phyloP scores from a whole-genome alignment of 2,329 filamentous ascomycete species.

The Pyricularia pennisetigena region DNA sequence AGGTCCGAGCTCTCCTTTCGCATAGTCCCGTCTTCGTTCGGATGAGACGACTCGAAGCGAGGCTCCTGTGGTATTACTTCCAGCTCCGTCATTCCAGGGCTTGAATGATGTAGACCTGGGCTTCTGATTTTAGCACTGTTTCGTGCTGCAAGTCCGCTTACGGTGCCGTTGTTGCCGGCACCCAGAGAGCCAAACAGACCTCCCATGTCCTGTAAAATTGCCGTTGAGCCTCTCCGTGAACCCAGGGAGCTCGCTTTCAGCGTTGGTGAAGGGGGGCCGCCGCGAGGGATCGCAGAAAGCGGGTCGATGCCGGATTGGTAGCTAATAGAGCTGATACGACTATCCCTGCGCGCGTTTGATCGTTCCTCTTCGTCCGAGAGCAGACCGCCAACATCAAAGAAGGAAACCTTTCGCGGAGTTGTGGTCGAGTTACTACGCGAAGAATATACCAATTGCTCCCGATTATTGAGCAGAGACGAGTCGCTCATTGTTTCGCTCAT shows the following conservation, averaged over 20 bases:
- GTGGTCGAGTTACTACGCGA: constrained; percentile 27
- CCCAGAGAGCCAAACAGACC: constrained; percentile 36
- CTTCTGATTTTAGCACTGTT: neutral
- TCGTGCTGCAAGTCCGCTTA: neutral
- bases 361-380: constrained; percentile 34
- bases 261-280: constrained; percentile 26
- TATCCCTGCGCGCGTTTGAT: constrained; percentile 24
- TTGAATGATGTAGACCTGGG: constrained; percentile 3
- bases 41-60: neutral
- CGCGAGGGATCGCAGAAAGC: constrained; percentile 23
- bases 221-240: constrained; percentile 42
- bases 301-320: constrained; percentile 1
- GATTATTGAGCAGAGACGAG: constrained; percentile 28
- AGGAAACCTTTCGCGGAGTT: constrained; percentile 57
- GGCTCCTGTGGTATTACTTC: constrained; percentile 30
- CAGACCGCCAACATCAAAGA: constrained; percentile 77
- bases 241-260: constrained; percentile 34
- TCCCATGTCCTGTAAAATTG: constrained; percentile 48
- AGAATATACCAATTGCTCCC: constrained; percentile 20
- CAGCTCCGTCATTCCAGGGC: constrained; percentile 28
- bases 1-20: neutral
- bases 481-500: constrained; percentile 16
- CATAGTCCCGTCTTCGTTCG: neutral
- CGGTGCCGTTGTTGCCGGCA: neutral
- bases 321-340: constrained; percentile 27